Conservation (phyloP, 2,329 filamentous ascomycete genomes). For the Colletotrichum lupini region DNA sequence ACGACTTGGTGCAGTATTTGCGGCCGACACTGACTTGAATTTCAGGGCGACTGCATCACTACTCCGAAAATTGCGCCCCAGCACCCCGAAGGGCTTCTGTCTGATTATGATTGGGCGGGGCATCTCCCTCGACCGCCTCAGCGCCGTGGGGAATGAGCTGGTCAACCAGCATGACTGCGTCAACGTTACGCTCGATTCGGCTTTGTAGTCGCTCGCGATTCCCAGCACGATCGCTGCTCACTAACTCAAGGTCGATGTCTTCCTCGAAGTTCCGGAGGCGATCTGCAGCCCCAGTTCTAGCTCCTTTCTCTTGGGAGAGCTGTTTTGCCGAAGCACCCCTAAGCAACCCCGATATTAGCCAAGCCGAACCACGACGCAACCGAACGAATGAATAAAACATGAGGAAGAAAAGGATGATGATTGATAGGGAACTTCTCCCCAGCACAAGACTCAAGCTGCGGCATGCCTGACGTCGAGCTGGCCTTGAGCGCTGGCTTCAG, state of each 20-base stretch:
- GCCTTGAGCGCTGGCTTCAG: not conserved
- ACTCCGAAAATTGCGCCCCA: not conserved
- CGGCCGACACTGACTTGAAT: not conserved
- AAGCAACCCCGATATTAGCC: not conserved
- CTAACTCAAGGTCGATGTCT: not conserved
- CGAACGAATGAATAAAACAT: rapidly evolving
- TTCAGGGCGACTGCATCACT: not conserved
- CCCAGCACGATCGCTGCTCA: not conserved
- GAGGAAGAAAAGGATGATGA: not conserved
- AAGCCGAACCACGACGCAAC: too few species aligned
- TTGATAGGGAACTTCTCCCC: too few species aligned
- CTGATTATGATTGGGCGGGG: not conserved
- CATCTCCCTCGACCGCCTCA: too few species aligned
- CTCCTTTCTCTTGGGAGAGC: too few species aligned
- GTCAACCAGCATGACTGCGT: not conserved
- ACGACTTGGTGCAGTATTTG: not conserved
- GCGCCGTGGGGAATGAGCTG: not conserved
- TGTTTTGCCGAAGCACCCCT: too few species aligned
- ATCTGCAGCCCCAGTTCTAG: rapidly evolving
- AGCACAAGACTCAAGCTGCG: not conserved
- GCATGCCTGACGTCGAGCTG: not conserved
- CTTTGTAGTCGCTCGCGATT: not conserved
- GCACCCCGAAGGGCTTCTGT: not conserved
- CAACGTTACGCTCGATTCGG: not conserved
- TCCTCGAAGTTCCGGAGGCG: not conserved